Percentiles rank a stretch among this genome's conserved stretches.
Conservation (phyloP, 2,329 filamentous ascomycete species). For the Sporothrix brunneoviolacea region DNA sequence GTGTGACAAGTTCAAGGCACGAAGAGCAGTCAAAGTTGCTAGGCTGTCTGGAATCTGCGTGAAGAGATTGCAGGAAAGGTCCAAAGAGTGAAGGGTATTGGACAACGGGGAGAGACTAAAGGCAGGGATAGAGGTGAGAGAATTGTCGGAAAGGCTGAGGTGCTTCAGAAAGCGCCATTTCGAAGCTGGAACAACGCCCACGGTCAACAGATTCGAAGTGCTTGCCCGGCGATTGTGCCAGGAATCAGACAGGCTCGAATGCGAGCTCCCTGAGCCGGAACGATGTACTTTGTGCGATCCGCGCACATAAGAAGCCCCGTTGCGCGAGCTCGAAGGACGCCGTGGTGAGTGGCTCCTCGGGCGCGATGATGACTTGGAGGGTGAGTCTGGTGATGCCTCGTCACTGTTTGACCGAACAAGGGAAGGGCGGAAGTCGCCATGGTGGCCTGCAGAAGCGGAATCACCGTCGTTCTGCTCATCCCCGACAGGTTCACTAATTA, state of each 20-base stretch:
- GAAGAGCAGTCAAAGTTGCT: slow-evolving; percentile 75
- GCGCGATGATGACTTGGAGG: slow-evolving; percentile 38
- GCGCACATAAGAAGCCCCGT: slow-evolving; percentile 56
- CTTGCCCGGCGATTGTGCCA: slow-evolving; percentile 63
- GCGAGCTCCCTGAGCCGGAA: slow-evolving; percentile 87
- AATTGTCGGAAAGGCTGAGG: slow-evolving; percentile 86
- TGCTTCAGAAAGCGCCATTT: slow-evolving; percentile 96
- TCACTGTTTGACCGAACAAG: slow-evolving; percentile 42
- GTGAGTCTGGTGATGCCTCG: slow-evolving; percentile 33
- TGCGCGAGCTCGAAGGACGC: slow-evolving; percentile 69
- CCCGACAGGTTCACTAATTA: slow-evolving; percentile 40
- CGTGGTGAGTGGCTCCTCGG: slow-evolving; percentile 76
- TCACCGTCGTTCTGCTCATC: slow-evolving; percentile 37
- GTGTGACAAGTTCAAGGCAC: slow-evolving; percentile 86
- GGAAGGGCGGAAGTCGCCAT: slow-evolving; percentile 36
- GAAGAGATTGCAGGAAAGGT: slow-evolving; percentile 88
- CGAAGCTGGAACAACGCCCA: slow-evolving; percentile 67
- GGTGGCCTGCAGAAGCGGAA: no score
- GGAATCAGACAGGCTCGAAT: slow-evolving; percentile 66
- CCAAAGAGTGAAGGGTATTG: slow-evolving; percentile 83
- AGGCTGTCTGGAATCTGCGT: slow-evolving; percentile 90
- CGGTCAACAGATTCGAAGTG: slow-evolving; percentile 67
- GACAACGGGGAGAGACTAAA: slow-evolving; percentile 74
- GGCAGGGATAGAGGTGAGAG: slow-evolving; percentile 70
- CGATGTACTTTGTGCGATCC: slow-evolving; percentile 70